Evolutionary conservation across 805 yeast genomes (phyloP).

Genomic region (Metschnikowia matae): DNA sequence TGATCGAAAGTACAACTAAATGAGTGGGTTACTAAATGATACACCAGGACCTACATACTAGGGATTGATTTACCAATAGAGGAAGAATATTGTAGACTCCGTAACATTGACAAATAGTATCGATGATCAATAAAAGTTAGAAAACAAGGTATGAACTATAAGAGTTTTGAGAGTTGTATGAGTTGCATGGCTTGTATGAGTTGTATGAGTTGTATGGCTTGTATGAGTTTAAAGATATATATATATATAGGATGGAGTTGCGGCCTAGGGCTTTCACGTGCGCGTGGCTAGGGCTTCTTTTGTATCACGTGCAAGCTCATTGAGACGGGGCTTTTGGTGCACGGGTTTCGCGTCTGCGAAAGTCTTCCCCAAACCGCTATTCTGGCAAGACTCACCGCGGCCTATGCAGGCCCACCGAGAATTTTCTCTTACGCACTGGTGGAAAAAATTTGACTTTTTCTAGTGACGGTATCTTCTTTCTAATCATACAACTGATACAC

Average conservation of each 20-base stretch:
- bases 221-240: too few relatives aligned
- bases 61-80: not conserved
- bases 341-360: conserved; percentile 6
- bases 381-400: not conserved
- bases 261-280: conserved; percentile 22
- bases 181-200: too few relatives aligned
- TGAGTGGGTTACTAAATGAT: not conserved
- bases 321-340: conserved; percentile 1
- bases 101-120: too few relatives aligned
- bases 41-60: not conserved
- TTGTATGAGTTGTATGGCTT: too few relatives aligned
- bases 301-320: conserved; percentile 3
- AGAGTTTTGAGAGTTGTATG: too few relatives aligned
- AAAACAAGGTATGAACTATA: too few relatives aligned
- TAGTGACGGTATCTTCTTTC: conserved; percentile 10
- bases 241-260: not conserved
- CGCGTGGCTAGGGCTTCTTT: conserved; percentile 10
- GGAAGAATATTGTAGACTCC: too few relatives aligned
- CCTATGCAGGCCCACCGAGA: conserved; percentile 16
- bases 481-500: conserved; percentile 26
- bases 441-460: conserved; percentile 14
- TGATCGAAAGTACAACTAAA: not conserved
- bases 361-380: not conserved
- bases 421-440: conserved; percentile 18
- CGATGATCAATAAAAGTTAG: too few relatives aligned